A percentile compares a stretch with the other conserved stretches of the same genome.
Conservation (phyloP, 257 asterid genomes). For the Scutellaria barbata region DNA sequence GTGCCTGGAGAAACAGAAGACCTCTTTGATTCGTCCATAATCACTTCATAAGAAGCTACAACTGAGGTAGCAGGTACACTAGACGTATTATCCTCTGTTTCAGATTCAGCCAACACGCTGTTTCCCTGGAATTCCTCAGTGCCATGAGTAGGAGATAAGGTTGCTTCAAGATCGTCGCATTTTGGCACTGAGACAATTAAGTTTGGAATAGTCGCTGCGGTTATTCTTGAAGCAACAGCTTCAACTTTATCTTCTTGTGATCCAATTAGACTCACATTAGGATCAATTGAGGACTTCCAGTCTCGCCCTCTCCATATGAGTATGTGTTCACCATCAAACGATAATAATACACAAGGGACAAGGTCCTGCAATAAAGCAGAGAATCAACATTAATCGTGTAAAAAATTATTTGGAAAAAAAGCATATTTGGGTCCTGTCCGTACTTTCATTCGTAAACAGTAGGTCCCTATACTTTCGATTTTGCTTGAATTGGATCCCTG, state of each 20-base stretch:
- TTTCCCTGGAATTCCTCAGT: slow-evolving; percentile 41
- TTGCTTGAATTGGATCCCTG: too few species aligned
- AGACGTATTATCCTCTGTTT: slow-evolving; percentile 30
- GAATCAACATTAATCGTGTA: slow-evolving; percentile 7
- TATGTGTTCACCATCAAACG: slow-evolving; percentile 83
- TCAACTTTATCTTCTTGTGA: slow-evolving; percentile 40
- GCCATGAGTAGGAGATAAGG: slow-evolving; percentile 30
- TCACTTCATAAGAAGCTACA: slow-evolving; percentile 37
- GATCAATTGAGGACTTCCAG: slow-evolving; percentile 69
- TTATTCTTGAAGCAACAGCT: slow-evolving; percentile 35
- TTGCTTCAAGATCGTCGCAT: slow-evolving; percentile 33
- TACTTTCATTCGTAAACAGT: too few species aligned
- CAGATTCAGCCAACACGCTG: slow-evolving; percentile 30
- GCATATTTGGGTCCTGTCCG: background rate
- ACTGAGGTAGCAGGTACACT: slow-evolving; percentile 18
- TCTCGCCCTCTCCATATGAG: slow-evolving; percentile 87
- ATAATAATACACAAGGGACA: slow-evolving; percentile 87
- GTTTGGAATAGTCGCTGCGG: slow-evolving; percentile 36
- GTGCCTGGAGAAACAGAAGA: slow-evolving; percentile 27
- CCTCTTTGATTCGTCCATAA: slow-evolving; percentile 30
- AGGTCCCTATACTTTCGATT: too few species aligned
- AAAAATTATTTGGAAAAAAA: background rate
- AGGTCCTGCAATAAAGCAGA: slow-evolving; percentile 71
- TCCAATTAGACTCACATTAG: slow-evolving; percentile 38
- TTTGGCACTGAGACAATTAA: slow-evolving; percentile 17